These are phyloP conservation scores for Botryotinia convoluta DNA, from an alignment of 2,329 filamentous ascomycete species.

Conservation along the genomic window DNA sequence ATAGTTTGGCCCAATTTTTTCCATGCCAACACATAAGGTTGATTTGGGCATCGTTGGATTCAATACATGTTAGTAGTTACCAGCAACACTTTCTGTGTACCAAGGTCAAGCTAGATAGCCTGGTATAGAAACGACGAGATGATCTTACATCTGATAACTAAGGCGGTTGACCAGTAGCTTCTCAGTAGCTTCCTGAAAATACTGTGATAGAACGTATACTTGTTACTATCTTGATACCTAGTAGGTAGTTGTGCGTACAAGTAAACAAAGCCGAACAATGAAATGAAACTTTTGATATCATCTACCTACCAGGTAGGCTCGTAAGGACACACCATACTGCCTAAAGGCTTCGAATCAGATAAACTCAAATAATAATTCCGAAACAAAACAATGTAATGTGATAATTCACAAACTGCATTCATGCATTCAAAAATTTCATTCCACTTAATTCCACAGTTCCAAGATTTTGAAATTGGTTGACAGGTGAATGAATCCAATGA, in stretches of 20 bases:
- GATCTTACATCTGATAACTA: background rate
- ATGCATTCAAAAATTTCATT: background rate
- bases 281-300: background rate
- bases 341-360: background rate
- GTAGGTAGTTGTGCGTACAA: background rate
- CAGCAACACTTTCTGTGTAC: background rate
- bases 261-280: background rate
- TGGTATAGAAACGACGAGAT: background rate
- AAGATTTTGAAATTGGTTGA: background rate
- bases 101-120: conserved; percentile 1
- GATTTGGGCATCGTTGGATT: background rate
- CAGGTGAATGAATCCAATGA: background rate
- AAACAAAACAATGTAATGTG: background rate
- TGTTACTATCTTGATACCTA: background rate
- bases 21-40: background rate
- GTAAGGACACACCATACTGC: background rate
- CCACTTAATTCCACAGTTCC: background rate
- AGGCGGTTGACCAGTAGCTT: background rate
- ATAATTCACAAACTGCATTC: background rate
- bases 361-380: background rate
- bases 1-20: background rate
- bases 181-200: background rate
- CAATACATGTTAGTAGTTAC: background rate
- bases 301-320: background rate
- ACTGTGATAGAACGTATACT: background rate